Percentiles rank a stretch among this genome's conserved stretches.
These are phyloP conservation scores for Phytophthora agathidicida DNA, from an alignment of 352 stramenopile genomes.

Conservation along the genomic window DNA sequence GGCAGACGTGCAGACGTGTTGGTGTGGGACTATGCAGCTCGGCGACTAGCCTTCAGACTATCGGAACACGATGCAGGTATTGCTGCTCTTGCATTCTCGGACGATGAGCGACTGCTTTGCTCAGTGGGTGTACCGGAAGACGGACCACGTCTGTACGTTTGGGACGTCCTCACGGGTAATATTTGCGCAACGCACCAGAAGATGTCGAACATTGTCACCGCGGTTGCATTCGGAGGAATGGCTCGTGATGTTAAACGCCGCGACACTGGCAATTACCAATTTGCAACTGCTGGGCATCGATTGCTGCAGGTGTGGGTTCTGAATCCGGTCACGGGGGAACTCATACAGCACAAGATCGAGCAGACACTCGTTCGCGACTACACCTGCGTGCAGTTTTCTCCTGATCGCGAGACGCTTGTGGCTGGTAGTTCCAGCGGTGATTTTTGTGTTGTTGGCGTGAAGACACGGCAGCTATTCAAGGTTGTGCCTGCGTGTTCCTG, in stretches of 20 bases:
- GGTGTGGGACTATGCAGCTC: conserved; percentile 87
- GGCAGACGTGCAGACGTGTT: conserved; percentile 86
- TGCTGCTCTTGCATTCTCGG: conserved; percentile 85
- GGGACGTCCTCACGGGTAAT: conserved; percentile 89
- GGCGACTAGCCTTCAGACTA: conserved; percentile 80
- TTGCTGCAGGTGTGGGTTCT: conserved; percentile 87
- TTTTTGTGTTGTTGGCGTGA: conserved; percentile 84
- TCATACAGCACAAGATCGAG: conserved; percentile 73
- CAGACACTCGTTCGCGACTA: conserved; percentile 82
- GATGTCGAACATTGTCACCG: conserved; percentile 57
- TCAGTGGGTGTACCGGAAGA: conserved; percentile 82
- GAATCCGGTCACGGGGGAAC: conserved; percentile 84
- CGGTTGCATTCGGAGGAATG: conserved; percentile 86
- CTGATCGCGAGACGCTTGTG: conserved; percentile 82
- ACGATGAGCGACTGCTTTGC: conserved; percentile 91
- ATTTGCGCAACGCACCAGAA: conserved; percentile 89
- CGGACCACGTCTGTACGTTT: conserved; percentile 85
- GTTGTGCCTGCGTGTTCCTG: conserved; percentile 82
- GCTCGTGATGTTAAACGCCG: conserved; percentile 91
- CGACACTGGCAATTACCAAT: conserved; percentile 89
- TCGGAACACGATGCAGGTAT: conserved; percentile 93
- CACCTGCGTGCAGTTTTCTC: conserved; percentile 83
- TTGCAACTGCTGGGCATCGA: conserved; percentile 78
- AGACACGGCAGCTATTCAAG: conserved; percentile 69
- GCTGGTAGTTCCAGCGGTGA: conserved; percentile 89